A percentile compares a stretch with the other conserved stretches of the same genome.
Conservation (phyloP, 2,329 filamentous ascomycete genomes). For the Dothistroma pini region DNA sequence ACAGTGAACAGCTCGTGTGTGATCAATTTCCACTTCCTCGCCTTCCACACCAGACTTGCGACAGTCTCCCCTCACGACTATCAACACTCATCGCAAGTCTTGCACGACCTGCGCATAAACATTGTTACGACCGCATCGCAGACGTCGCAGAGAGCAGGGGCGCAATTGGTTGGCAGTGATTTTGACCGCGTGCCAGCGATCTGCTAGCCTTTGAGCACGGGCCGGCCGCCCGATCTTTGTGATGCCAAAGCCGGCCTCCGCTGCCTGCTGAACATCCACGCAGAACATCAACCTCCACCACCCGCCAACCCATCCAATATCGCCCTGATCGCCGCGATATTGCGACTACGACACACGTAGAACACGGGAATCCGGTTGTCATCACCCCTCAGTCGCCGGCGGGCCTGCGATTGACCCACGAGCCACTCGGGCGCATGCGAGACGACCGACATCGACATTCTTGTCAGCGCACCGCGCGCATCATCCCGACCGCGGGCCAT, state of each 20-base stretch:
- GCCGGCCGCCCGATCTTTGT: not conserved
- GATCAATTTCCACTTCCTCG: no score
- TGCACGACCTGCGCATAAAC: not conserved
- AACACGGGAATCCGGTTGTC: conserved; percentile 15
- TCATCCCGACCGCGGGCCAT: conserved; percentile 24
- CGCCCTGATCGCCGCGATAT: conserved; percentile 14
- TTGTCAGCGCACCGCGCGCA: conserved; percentile 28
- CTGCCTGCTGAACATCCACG: not conserved
- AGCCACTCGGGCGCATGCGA: conserved; percentile 15
- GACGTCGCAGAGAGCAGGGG: not conserved
- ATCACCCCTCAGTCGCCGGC: conserved; percentile 28
- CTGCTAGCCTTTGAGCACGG: not conserved
- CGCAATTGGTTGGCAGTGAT: not conserved
- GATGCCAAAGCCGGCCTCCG: not conserved
- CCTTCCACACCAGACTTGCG: not conserved
- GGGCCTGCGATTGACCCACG: conserved; percentile 30
- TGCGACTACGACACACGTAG: conserved; percentile 12
- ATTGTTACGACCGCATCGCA: not conserved
- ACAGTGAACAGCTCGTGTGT: not conserved
- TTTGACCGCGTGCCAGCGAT: not conserved
- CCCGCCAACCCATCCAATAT: conserved; percentile 28
- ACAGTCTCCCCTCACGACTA: not conserved
- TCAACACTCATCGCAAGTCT: not conserved
- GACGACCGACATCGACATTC: conserved; percentile 10
- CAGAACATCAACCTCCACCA: conserved; percentile 10